Percentiles rank a stretch among this genome's conserved stretches.
Conservation (phyloP, 257 asterid genomes). For the Rhazya stricta region DNA sequence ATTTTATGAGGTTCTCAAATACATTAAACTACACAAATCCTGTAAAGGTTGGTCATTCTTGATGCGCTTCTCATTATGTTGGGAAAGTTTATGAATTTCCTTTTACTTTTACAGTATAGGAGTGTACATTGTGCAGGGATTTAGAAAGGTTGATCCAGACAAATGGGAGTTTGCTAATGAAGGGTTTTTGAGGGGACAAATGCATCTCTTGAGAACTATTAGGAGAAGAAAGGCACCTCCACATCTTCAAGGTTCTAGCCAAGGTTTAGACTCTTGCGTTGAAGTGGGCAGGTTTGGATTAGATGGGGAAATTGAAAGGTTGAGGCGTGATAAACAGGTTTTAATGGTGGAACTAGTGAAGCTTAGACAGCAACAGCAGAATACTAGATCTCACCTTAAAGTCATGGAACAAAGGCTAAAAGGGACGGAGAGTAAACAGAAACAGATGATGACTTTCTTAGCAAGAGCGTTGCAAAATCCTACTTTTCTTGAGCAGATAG, state of each 20-base stretch:
- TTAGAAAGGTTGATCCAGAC: conserved; percentile 44
- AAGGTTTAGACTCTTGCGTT: conserved; percentile 26
- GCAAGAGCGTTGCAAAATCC: conserved; percentile 35
- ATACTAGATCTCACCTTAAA: conserved; percentile 22
- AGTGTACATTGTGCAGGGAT: conserved; percentile 36
- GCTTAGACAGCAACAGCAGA: conserved; percentile 43
- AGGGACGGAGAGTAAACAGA: conserved; percentile 38
- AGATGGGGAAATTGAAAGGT: conserved; percentile 31
- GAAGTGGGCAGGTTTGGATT: conserved; percentile 37
- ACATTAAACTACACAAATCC: background rate
- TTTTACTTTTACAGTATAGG: conserved; percentile 7
- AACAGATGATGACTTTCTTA: conserved; percentile 41
- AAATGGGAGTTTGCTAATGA: conserved; percentile 56
- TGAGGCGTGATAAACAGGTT: conserved; percentile 36
- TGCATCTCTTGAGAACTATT: conserved; percentile 30
- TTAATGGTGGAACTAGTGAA: conserved; percentile 33
- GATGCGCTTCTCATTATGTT: background rate
- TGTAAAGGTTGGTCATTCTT: background rate
- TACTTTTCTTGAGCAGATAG: conserved; percentile 21
- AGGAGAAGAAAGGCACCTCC: conserved; percentile 36
- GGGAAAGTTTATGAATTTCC: conserved; percentile 4
- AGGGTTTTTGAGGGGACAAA: conserved; percentile 44
- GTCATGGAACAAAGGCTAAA: conserved; percentile 34
- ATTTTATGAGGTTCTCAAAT: conserved; percentile 1
- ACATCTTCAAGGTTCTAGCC: conserved; percentile 16